A percentile compares a stretch with the other conserved stretches of the same genome.
Evolutionary conservation across 768 basidiomycete genomes (phyloP).

Genomic region (Trametes gibbosa): DNA sequence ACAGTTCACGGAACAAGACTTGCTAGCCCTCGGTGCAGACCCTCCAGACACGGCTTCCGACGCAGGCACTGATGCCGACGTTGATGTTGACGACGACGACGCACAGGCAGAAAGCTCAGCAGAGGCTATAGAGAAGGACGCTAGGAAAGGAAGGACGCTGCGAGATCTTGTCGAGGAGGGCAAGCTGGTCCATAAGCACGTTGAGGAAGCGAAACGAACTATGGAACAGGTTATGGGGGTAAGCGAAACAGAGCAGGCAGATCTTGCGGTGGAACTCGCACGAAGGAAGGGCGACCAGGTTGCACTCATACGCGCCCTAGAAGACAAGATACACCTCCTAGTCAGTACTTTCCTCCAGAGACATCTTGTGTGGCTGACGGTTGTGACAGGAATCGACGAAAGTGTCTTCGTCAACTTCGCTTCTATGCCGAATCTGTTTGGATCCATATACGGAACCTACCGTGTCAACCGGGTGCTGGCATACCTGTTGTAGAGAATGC

Average conservation of each 20-base stretch:
- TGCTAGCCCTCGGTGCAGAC: constrained; percentile 38
- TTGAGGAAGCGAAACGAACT: constrained; percentile 31
- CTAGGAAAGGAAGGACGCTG: constrained; percentile 31
- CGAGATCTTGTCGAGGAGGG: constrained; percentile 55
- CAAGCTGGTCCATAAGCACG: constrained; percentile 32
- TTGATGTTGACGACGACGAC: constrained; percentile 37
- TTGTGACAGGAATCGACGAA: constrained; percentile 41
- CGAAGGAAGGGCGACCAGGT: constrained; percentile 45
- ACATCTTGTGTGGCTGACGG: not conserved
- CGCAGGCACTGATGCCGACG: constrained; percentile 32
- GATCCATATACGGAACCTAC: constrained; percentile 78
- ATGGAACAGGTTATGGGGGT: constrained; percentile 41
- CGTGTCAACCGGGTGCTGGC: constrained; percentile 84
- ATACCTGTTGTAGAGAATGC: constrained; percentile 78
- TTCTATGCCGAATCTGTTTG: constrained; percentile 74
- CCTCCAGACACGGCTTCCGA: not conserved
- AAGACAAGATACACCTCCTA: constrained; percentile 57
- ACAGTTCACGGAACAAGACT: constrained; percentile 76
- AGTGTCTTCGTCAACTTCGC: constrained; percentile 40
- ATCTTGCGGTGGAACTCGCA: constrained; percentile 45
- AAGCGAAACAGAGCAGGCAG: constrained; percentile 31
- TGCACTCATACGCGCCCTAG: constrained; percentile 53
- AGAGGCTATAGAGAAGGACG: constrained; percentile 28
- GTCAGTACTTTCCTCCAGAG: constrained; percentile 35
- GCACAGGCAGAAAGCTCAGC: constrained; percentile 27